A percentile compares a stretch with the other conserved stretches of the same genome.
These are phyloP conservation scores for Tylopilus sp. DNA, from an alignment of 768 basidiomycete genomes.

Conservation along the genomic window DNA sequence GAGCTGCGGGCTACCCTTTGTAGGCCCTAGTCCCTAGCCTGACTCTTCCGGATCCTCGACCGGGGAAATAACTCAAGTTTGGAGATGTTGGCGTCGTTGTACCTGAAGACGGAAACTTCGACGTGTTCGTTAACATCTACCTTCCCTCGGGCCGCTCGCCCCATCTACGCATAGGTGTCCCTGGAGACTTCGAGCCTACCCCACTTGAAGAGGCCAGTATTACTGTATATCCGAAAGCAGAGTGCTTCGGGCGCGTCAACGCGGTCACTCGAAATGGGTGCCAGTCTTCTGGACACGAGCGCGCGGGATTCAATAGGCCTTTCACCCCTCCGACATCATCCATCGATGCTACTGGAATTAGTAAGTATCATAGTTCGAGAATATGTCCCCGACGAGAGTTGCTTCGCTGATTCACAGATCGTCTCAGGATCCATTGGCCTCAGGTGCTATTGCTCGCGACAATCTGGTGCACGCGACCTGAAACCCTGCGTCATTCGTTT, in stretches of 20 bases:
- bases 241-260: background rate
- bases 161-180: background rate
- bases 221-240: background rate
- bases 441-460: background rate
- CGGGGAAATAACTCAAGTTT: background rate
- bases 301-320: background rate
- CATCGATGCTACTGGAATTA: background rate
- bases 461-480: background rate
- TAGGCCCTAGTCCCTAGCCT: background rate
- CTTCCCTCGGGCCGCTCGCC: background rate
- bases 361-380: background rate
- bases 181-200: background rate
- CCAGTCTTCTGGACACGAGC: background rate
- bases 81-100: conserved; percentile 1
- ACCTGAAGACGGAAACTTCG: background rate
- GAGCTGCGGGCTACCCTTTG: conserved; percentile 1
- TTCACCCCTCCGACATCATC: background rate
- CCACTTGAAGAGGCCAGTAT: background rate
- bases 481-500: background rate
- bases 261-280: background rate
- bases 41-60: background rate
- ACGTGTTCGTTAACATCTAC: background rate
- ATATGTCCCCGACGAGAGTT: background rate
- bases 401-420: background rate
- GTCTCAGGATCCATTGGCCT: background rate